Base-by-base conservation (phyloP, 441 rosid species). In the Bocquillonia castaneifolia region DNA sequence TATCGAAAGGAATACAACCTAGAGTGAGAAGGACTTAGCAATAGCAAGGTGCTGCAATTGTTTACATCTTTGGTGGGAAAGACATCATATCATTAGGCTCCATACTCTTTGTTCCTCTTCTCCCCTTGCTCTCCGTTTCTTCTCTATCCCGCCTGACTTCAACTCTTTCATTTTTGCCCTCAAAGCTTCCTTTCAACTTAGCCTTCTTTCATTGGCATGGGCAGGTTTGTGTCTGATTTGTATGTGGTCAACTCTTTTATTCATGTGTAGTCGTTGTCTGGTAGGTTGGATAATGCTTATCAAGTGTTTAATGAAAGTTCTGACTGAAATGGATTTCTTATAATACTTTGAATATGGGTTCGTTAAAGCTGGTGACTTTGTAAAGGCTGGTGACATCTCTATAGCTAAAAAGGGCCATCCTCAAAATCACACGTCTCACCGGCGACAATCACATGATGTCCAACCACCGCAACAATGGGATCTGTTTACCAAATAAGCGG, bases 361-460 rank as follows among this genome's bases (percentile, higher is more conserved):
- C 34, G 83, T 81, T 65, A 83, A 84, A 44, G 74, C 66, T 10
- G 85, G 86, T 20, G 83, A 85, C 60, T 23, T 83, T 26, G 79
- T 23, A 25, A 70, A 63, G 22, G 95, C 89, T 9, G 64, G 85
- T n/a, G n/a, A 78, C 57, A 84, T 34, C 69, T 90, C 98, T 0
- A 87, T 91, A 8, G 96, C 84, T 28, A 92, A 75, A 5, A n/a
- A n/a, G 81, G 85, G 50, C 86, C 86, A 15, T 88, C 93, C 73
- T 83, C 90, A 81, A 88, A 90, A 12, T 85, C 82, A 68, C 82
- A 77, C 0, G 77, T 77, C 0, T 93, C 96, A 2, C 95, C 91
- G 10, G 92, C 96, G 1, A 88, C 42, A 5, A 92, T 52, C 28
- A 88, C 17, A 0, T 36, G 67, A 39, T 63, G 62, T 3, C 88